phyloP scores from a whole-genome alignment of 257 asterid species.

The Hygrophila difformis region DNA sequence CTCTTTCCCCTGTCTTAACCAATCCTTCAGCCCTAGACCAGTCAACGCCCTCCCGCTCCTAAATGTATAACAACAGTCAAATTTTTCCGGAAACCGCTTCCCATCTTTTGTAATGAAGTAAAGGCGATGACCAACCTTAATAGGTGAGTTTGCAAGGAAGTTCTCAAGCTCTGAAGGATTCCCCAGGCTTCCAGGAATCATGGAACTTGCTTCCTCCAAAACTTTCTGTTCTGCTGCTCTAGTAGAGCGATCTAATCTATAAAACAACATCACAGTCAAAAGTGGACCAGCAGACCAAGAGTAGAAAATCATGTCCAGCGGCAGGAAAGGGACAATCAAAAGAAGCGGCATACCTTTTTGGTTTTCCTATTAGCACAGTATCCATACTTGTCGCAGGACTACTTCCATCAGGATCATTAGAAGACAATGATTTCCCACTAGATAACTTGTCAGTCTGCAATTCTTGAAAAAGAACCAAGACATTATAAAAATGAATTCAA shows the following conservation, averaged over 20 bases:
- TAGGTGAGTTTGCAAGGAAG: conserved; percentile 36
- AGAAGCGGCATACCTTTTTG: conserved; percentile 42
- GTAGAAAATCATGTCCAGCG: conserved; percentile 1
- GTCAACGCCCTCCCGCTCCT: conserved; percentile 74
- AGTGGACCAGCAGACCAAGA: conserved; percentile 7
- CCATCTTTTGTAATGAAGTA: conserved; percentile 1
- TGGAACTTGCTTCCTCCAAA: conserved; percentile 24
- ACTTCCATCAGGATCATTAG: conserved; percentile 26
- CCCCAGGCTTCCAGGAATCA: conserved; percentile 26
- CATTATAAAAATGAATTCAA: conserved; percentile 18
- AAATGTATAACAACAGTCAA: conserved; percentile 22
- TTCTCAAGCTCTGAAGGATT: conserved; percentile 44
- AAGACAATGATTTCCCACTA: conserved; percentile 22
- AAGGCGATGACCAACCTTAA: conserved; percentile 40
- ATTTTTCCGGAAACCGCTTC: conserved; percentile 10
- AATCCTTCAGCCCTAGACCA: conserved; percentile 74
- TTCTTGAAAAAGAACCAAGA: conserved; percentile 50
- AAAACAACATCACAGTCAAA: conserved; percentile 21
- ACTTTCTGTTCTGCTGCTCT: conserved; percentile 30
- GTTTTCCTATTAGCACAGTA: conserved; percentile 54
- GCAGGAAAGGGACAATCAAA: not conserved
- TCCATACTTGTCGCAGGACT: conserved; percentile 26
- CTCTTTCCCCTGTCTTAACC: conserved; percentile 58
- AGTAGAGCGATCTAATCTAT: conserved; percentile 53
- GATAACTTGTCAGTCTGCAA: conserved; percentile 40